phyloP scores from a whole-genome alignment of 768 basidiomycete species.

The Termitomyces bulborhizus region DNA sequence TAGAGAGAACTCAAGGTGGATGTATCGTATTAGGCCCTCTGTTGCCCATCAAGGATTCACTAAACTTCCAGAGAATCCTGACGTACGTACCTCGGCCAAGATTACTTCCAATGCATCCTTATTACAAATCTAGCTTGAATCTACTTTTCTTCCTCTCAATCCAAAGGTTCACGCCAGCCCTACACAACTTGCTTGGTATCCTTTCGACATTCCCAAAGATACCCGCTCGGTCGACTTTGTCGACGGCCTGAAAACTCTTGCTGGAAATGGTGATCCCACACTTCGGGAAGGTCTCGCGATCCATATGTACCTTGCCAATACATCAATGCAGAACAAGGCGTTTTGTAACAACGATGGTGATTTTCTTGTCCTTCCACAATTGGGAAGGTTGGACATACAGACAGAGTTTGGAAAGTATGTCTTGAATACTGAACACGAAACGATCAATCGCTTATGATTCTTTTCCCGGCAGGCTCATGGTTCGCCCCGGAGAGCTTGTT shows the following conservation, averaged over 20 bases:
- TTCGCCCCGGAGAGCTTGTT: conserved; percentile 54
- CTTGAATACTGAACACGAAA: not conserved
- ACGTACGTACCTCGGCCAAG: conserved; percentile 31
- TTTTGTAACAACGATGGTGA: conserved; percentile 63
- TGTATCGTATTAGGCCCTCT: conserved; percentile 64
- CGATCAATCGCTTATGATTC: not conserved
- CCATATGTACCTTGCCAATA: conserved; percentile 55
- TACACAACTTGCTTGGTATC: conserved; percentile 63
- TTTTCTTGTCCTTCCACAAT: conserved; percentile 60
- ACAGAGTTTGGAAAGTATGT: conserved; percentile 63
- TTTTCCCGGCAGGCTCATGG: conserved; percentile 42
- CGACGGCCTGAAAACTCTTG: conserved; percentile 55
- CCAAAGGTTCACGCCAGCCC: conserved; percentile 55
- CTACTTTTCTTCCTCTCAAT: conserved; percentile 54
- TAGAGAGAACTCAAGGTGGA: conserved; percentile 33
- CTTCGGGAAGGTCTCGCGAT: conserved; percentile 58
- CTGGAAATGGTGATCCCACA: conserved; percentile 58
- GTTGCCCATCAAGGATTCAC: conserved; percentile 62
- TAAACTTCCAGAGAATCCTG: conserved; percentile 47
- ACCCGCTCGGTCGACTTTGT: conserved; percentile 44
- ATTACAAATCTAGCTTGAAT: conserved; percentile 40
- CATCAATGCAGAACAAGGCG: conserved; percentile 54
- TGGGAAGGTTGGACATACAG: conserved; percentile 61
- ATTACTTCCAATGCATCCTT: not conserved
- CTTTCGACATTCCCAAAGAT: conserved; percentile 46